Conservation (phyloP, 2,329 filamentous ascomycete species). For the Talaromyces sp. region DNA sequence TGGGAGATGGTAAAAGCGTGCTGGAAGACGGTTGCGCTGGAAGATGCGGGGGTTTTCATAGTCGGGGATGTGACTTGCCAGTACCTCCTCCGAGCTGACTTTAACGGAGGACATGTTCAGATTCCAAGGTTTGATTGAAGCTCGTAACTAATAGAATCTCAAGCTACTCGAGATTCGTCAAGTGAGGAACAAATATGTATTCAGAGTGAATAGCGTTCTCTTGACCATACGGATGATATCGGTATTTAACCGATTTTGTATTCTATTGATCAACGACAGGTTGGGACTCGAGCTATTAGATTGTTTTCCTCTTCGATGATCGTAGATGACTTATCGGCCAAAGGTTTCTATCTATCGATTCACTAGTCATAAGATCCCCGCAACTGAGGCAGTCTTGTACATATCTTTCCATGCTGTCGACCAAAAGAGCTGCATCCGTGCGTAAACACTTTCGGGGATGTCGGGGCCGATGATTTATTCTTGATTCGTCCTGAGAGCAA, state of each 20-base stretch:
- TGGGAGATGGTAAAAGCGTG: conserved; percentile 53
- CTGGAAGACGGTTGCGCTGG: conserved; percentile 51
- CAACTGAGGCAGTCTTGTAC: neutral
- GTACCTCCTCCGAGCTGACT: neutral
- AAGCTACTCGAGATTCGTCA: no score
- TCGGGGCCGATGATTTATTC: neutral
- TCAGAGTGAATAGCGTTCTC: neutral
- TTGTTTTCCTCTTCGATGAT: neutral
- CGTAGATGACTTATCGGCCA: neutral
- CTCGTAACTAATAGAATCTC: no score
- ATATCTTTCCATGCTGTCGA: neutral
- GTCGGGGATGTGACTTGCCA: conserved; percentile 30
- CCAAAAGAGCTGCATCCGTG: neutral
- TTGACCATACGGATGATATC: neutral
- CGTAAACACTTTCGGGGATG: neutral
- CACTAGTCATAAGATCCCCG: neutral
- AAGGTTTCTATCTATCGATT: neutral
- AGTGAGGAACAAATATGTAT: neutral
- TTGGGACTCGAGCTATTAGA: neutral
- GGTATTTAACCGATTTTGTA: neutral
- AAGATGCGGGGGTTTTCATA: conserved; percentile 52
- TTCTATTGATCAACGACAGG: neutral
- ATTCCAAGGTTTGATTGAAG: neutral
- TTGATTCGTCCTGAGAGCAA: neutral
- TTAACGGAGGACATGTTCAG: neutral